Evolutionary conservation across 805 yeast genomes (phyloP).

Genomic region (Candida pini): DNA sequence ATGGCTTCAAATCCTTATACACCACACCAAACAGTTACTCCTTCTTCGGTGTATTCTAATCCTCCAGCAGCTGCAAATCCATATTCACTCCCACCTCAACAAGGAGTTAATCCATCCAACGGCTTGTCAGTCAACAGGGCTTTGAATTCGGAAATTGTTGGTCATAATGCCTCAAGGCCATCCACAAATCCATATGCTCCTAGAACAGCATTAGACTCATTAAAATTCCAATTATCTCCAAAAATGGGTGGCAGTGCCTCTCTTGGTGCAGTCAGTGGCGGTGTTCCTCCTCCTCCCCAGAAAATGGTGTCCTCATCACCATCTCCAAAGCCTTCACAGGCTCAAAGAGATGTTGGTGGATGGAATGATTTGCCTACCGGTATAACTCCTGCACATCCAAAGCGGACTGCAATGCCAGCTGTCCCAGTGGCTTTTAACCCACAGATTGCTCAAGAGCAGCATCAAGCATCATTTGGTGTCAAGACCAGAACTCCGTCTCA

Average conservation of each 20-base stretch:
- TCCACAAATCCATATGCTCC: conserved; percentile 30
- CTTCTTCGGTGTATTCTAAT: conserved; percentile 7
- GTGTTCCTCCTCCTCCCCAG: conserved; percentile 23
- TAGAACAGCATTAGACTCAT: conserved; percentile 29
- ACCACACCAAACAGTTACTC: conserved; percentile 7
- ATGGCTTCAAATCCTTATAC: conserved; percentile 9
- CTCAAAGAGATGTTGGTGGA: conserved; percentile 54
- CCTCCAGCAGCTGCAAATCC: conserved; percentile 18
- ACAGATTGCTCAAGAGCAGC: conserved; percentile 18
- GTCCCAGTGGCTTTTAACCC: conserved; percentile 22
- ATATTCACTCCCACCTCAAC: conserved; percentile 6
- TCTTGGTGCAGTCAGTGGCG: conserved; percentile 4
- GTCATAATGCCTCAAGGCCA: conserved; percentile 2
- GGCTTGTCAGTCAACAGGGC: conserved; percentile 4
- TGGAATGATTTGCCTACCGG: conserved; percentile 67
- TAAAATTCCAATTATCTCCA: conserved; percentile 21
- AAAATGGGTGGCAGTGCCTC: conserved; percentile 7
- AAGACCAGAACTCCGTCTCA: conserved; percentile 25
- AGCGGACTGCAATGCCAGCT: conserved; percentile 20
- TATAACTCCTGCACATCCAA: conserved; percentile 22
- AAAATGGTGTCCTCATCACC: conserved; percentile 17
- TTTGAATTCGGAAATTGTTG: conserved; percentile 2
- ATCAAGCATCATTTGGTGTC: conserved; percentile 5
- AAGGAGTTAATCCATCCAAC: conserved; percentile 15
- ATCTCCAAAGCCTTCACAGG: conserved; percentile 25